phyloP scores from a whole-genome alignment of 1,284 basidiomycete genomes.

The Tilletia indica region DNA sequence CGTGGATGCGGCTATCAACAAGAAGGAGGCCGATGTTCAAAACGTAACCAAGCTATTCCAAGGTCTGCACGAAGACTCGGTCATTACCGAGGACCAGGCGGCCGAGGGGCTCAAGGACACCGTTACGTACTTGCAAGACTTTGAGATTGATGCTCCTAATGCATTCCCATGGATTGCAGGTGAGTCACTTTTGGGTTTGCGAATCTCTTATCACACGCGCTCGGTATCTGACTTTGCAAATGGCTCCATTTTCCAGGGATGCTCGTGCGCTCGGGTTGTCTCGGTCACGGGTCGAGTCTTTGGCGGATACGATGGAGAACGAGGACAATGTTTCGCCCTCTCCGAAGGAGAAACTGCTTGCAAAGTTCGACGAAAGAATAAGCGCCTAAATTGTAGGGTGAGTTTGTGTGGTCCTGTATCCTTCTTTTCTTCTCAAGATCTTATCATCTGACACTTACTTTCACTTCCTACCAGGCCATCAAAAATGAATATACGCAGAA shows the following conservation, averaged over 20 bases:
- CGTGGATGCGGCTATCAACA: slow-evolving; percentile 70
- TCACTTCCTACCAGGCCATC: not conserved
- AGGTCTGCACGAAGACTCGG: slow-evolving; percentile 34
- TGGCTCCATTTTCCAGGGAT: slow-evolving; percentile 13
- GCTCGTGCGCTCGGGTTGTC: slow-evolving; percentile 14
- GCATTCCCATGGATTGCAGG: slow-evolving; percentile 73
- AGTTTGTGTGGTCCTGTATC: not conserved
- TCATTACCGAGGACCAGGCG: slow-evolving; percentile 61
- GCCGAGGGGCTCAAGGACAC: slow-evolving; percentile 67
- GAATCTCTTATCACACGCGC: too few relatives aligned
- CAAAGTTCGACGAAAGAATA: slow-evolving; percentile 42
- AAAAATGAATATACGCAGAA: too few relatives aligned
- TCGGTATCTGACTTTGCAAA: too few relatives aligned
- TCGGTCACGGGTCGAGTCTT: slow-evolving; percentile 36
- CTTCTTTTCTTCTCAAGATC: not conserved
- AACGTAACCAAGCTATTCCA: slow-evolving; percentile 54
- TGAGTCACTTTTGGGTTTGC: not conserved
- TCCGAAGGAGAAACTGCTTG: slow-evolving; percentile 52
- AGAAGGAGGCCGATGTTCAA: slow-evolving; percentile 78
- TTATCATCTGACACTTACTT: not conserved
- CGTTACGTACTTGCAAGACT: slow-evolving; percentile 77
- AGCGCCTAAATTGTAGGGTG: not conserved
- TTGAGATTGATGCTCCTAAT: slow-evolving; percentile 82
- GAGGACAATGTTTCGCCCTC: slow-evolving; percentile 45
- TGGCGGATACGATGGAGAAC: slow-evolving; percentile 49